Evolutionary conservation across 208 protist species (phyloP).

Genomic region (Leishmania arabica): DNA sequence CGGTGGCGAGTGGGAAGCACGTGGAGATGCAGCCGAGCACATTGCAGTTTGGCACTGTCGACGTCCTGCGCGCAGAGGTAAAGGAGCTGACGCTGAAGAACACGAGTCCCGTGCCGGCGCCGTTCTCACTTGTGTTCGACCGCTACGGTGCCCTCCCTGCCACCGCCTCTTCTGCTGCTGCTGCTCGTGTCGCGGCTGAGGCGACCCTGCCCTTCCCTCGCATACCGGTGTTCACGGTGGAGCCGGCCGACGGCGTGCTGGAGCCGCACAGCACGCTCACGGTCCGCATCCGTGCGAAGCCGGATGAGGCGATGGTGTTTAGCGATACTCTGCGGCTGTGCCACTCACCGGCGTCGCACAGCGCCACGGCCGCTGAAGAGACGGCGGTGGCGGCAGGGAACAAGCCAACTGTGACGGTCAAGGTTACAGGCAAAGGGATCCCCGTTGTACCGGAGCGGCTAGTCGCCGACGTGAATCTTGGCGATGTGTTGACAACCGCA

Average conservation of each 20-base stretch:
- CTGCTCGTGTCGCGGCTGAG: not conserved
- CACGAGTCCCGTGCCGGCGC: constrained; percentile 85
- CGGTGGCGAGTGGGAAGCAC: constrained; percentile 72
- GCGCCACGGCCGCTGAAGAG: constrained; percentile 6
- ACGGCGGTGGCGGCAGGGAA: constrained; percentile 23
- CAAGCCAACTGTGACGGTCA: constrained; percentile 45
- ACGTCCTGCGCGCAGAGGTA: constrained; percentile 56
- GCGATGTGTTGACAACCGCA: constrained; percentile 90
- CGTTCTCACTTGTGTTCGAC: constrained; percentile 28
- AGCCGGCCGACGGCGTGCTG: constrained; percentile 59
- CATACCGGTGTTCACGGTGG: constrained; percentile 42
- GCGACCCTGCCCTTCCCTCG: constrained; percentile 21
- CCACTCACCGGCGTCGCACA: not conserved
- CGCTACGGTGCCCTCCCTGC: constrained; percentile 20
- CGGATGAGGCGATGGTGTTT: constrained; percentile 91
- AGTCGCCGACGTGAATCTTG: constrained; percentile 76
- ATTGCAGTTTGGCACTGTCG: constrained; percentile 76
- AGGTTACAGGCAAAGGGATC: constrained; percentile 88
- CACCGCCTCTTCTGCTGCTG: not conserved
- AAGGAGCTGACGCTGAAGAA: constrained; percentile 69
- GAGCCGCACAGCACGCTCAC: constrained; percentile 50
- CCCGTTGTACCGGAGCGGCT: constrained; percentile 74
- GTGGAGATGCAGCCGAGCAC: constrained; percentile 55
- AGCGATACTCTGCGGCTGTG: constrained; percentile 74
- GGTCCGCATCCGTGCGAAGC: constrained; percentile 67